A percentile compares a stretch with the other conserved stretches of the same genome.
These are phyloP conservation scores for Acanthamoeba quina DNA, from an alignment of 208 protist genomes.

Conservation along the genomic window DNA sequence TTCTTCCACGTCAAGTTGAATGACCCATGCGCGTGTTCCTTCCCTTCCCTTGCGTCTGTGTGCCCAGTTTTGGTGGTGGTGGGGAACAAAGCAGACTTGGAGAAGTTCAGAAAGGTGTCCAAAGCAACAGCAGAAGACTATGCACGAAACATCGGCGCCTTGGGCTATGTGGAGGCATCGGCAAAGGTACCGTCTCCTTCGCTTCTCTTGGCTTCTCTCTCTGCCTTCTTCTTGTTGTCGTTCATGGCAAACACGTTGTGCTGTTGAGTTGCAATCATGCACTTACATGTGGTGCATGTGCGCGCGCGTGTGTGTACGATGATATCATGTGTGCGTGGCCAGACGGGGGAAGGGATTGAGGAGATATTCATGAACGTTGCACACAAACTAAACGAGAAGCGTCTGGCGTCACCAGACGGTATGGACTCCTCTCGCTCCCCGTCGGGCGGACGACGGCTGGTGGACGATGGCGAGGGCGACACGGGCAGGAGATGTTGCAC, in stretches of 20 bases:
- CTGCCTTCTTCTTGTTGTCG: background rate
- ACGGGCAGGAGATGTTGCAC: slow-evolving; percentile 46
- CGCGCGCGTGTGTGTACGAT: too few relatives aligned
- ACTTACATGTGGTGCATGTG: too few relatives aligned
- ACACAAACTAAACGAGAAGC: slow-evolving; percentile 65
- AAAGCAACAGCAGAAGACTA: slow-evolving; percentile 39
- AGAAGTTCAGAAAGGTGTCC: slow-evolving; percentile 66
- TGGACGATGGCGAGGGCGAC: background rate
- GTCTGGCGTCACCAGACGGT: background rate
- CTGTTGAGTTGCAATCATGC: too few relatives aligned
- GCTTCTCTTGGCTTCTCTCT: background rate
- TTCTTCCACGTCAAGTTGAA: background rate
- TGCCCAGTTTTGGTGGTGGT: slow-evolving; percentile 50
- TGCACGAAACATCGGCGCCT: slow-evolving; percentile 45
- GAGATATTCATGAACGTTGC: slow-evolving; percentile 48
- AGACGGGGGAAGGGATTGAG: slow-evolving; percentile 59
- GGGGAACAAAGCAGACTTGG: slow-evolving; percentile 56
- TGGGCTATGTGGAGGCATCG: slow-evolving; percentile 52
- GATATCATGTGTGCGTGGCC: background rate
- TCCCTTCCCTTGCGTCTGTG: background rate
- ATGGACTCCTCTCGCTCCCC: background rate
- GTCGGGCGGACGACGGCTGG: background rate
- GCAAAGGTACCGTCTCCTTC: background rate
- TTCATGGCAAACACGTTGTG: background rate
- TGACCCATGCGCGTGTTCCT: too few relatives aligned